A percentile compares a stretch with the other conserved stretches of the same genome.
Conservation (phyloP, 1,139 yeast genomes). For the Yamadazyma membranifaciens region DNA sequence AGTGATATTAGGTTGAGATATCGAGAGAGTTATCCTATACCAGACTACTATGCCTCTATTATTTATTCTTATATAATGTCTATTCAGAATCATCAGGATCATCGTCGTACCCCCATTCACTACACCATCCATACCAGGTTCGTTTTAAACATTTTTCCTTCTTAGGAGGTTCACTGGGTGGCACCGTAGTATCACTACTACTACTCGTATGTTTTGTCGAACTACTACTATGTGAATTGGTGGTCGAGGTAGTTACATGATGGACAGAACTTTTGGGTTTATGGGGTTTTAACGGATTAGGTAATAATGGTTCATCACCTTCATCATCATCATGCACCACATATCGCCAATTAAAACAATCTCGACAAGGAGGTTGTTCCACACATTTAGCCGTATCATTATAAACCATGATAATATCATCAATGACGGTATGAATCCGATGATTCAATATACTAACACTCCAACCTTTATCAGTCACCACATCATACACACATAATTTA, state of each 20-base stretch:
- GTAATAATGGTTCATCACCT: slow-evolving; percentile 37
- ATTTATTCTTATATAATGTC: not conserved
- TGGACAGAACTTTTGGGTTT: slow-evolving; percentile 3
- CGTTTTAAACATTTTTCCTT: slow-evolving; percentile 36
- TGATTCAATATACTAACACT: slow-evolving; percentile 84
- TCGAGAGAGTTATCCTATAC: too few relatives aligned
- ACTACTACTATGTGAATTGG: slow-evolving; percentile 12
- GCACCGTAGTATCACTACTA: not conserved
- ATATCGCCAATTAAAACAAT: slow-evolving; percentile 91
- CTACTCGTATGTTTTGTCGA: not conserved
- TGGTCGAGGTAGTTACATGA: slow-evolving; percentile 7
- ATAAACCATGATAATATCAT: slow-evolving; percentile 68
- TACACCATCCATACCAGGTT: slow-evolving; percentile 51
- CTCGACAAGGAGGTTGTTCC: slow-evolving; percentile 77
- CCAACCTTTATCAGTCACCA: slow-evolving; percentile 90
- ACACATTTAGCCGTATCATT: slow-evolving; percentile 76
- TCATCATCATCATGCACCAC: slow-evolving; percentile 51
- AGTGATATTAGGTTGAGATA: too few relatives aligned
- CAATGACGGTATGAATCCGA: slow-evolving; percentile 88
- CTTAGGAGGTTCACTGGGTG: slow-evolving; percentile 8
- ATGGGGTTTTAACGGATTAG: slow-evolving; percentile 36
- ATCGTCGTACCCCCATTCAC: slow-evolving; percentile 26
- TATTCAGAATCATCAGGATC: not conserved
- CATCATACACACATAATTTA: slow-evolving; percentile 82
- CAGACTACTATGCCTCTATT: too few relatives aligned